Evolutionary conservation across 169 alveolate genomes (phyloP).

Genomic region (Pseudocohnilembus persalinus): DNA sequence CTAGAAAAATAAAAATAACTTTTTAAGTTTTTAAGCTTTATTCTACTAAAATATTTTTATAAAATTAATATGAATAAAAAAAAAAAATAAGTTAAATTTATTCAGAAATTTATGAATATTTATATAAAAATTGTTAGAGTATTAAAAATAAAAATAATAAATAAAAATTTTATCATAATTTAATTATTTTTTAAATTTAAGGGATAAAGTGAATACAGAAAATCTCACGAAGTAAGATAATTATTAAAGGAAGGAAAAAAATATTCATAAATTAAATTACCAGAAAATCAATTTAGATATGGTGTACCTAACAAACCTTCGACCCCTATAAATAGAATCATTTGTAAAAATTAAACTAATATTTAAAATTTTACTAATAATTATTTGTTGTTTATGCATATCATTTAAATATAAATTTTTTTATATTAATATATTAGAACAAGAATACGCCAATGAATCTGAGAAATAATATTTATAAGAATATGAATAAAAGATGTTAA

Average conservation of each 20-base stretch:
- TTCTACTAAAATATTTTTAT: not conserved
- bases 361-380: too few relatives aligned
- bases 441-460: not conserved
- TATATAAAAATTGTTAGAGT: not conserved
- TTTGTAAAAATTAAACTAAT: not conserved
- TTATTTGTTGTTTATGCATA: not conserved
- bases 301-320: constrained; percentile 8
- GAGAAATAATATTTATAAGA: not conserved
- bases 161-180: not conserved
- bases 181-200: not conserved
- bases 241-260: constrained; percentile 11
- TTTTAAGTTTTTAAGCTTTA: too few relatives aligned
- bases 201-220: constrained; percentile 3
- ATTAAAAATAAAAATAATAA: not conserved
- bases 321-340: not conserved
- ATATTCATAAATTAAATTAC: not conserved
- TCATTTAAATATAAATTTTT: too few relatives aligned
- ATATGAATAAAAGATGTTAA: not conserved
- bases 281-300: constrained; percentile 10
- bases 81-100: not conserved
- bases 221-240: constrained; percentile 9
- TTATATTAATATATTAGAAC: not conserved
- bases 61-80: not conserved
- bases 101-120: not conserved
- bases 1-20: too few relatives aligned